phyloP scores from a whole-genome alignment of 306 rosid genomes.

The Styphnolobium japonicum region DNA sequence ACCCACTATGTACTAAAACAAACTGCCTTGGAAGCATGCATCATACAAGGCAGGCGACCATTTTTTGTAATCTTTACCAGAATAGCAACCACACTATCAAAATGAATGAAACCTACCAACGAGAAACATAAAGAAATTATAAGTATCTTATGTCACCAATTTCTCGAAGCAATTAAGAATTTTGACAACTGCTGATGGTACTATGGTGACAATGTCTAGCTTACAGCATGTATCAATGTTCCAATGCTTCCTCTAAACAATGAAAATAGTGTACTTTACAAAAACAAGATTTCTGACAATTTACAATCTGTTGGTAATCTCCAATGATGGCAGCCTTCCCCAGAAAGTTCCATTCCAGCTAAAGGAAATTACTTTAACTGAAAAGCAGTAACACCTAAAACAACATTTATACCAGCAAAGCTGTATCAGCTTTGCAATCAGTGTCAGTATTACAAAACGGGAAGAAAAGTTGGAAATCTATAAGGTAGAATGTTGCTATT shows the following conservation, averaged over 20 bases:
- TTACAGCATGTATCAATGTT: conserved; percentile 33
- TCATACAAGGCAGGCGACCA: neutral
- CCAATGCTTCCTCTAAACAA: conserved; percentile 45
- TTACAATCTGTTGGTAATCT: conserved; percentile 47
- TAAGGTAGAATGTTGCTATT: neutral
- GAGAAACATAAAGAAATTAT: neutral
- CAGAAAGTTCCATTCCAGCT: conserved; percentile 32
- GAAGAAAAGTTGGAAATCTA: conserved; percentile 4
- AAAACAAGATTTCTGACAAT: conserved; percentile 42
- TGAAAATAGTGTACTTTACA: conserved; percentile 62
- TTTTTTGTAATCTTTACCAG: neutral
- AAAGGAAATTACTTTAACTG: conserved; percentile 34
- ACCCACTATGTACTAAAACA: neutral
- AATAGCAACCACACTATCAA: neutral
- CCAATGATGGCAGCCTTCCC: conserved; percentile 43
- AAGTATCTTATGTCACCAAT: neutral
- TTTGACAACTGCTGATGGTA: conserved; percentile 10
- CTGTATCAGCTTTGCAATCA: conserved; percentile 36
- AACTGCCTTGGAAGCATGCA: conserved; percentile 8
- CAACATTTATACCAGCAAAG: conserved; percentile 30
- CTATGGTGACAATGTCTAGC: conserved; percentile 29
- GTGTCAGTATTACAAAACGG: conserved; percentile 16
- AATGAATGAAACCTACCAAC: neutral
- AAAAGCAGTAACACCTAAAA: conserved; percentile 39
- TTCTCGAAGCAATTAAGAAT: conserved; percentile 18